These are phyloP conservation scores for Aureobasidium uvarum DNA, from an alignment of 2,329 filamentous ascomycete genomes.

Conservation along the genomic window DNA sequence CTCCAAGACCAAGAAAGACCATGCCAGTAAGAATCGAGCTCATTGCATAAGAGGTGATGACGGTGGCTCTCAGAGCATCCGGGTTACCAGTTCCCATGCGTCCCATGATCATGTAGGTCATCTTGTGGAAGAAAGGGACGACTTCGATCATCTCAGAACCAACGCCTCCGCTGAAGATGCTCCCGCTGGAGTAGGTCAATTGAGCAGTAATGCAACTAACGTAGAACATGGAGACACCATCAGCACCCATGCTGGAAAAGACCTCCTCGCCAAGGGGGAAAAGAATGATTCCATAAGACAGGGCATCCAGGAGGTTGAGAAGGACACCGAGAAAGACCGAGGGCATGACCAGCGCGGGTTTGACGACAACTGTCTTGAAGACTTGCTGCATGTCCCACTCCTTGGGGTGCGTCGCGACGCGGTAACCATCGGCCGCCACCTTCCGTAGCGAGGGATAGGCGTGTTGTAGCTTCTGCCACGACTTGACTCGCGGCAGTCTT, in stretches of 20 bases:
- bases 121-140: constrained; percentile 97
- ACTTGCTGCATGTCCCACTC: constrained; percentile 68
- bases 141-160: constrained; percentile 99
- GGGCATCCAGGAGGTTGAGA: constrained; percentile 87
- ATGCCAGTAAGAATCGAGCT: constrained; percentile 88
- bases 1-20: constrained; percentile 89
- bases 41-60: constrained; percentile 84
- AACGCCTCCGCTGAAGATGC: constrained; percentile 84
- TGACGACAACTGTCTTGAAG: constrained; percentile 62
- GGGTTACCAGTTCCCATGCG: constrained; percentile 76
- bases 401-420: constrained; percentile 58
- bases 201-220: constrained; percentile 96
- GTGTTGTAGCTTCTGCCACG: constrained; percentile 36
- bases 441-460: constrained; percentile 34
- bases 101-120: constrained; percentile 83
- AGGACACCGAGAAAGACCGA: constrained; percentile 85
- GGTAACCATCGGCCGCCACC: constrained; percentile 28
- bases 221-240: constrained; percentile 98
- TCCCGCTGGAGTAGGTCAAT: constrained; percentile 82
- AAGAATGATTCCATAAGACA: constrained; percentile 84
- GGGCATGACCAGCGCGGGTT: constrained; percentile 70
- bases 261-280: constrained; percentile 87
- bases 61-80: constrained; percentile 87
- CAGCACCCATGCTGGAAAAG: constrained; percentile 81
- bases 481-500: constrained; percentile 28